Conservation (phyloP, 2,329 filamentous ascomycete species). For the Beauveria brongniartii region DNA sequence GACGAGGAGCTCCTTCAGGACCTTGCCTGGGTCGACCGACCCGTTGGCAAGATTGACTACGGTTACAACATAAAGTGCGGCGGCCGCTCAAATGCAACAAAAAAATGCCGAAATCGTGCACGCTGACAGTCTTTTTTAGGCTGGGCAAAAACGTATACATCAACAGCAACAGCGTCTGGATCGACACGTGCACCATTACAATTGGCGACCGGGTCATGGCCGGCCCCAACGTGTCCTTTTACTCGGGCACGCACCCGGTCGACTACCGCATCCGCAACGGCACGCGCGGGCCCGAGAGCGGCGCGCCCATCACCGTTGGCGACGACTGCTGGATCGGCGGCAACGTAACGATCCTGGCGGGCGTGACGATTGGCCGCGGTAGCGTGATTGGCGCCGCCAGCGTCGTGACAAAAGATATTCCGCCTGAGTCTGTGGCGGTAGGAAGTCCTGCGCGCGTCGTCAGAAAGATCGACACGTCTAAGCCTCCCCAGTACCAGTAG, state of each 20-base stretch:
- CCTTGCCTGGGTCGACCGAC: constrained; percentile 59
- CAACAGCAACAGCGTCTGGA: constrained; percentile 64
- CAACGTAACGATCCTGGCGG: constrained; percentile 62
- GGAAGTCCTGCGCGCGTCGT: constrained; percentile 61
- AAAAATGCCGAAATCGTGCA: background rate
- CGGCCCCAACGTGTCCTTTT: constrained; percentile 72
- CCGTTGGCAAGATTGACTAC: constrained; percentile 61
- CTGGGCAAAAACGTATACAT: constrained; percentile 66
- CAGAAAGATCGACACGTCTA: constrained; percentile 26
- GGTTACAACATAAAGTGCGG: constrained; percentile 58
- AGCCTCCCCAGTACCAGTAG: constrained; percentile 6
- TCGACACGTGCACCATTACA: constrained; percentile 68
- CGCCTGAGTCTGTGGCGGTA: constrained; percentile 51
- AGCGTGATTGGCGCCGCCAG: constrained; percentile 70
- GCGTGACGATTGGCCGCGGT: constrained; percentile 70
- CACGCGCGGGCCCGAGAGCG: constrained; percentile 64
- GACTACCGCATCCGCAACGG: constrained; percentile 70
- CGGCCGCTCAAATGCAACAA: too few relatives aligned
- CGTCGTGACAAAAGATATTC: constrained; percentile 70
- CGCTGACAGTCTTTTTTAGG: constrained; percentile 21
- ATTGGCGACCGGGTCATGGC: constrained; percentile 72
- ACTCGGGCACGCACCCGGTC: constrained; percentile 65
- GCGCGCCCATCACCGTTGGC: constrained; percentile 65
- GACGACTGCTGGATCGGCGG: constrained; percentile 78
- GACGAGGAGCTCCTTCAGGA: constrained; percentile 56